Conservation (phyloP, 2,329 filamentous ascomycete species). For the Pezicula neosporulosa region DNA sequence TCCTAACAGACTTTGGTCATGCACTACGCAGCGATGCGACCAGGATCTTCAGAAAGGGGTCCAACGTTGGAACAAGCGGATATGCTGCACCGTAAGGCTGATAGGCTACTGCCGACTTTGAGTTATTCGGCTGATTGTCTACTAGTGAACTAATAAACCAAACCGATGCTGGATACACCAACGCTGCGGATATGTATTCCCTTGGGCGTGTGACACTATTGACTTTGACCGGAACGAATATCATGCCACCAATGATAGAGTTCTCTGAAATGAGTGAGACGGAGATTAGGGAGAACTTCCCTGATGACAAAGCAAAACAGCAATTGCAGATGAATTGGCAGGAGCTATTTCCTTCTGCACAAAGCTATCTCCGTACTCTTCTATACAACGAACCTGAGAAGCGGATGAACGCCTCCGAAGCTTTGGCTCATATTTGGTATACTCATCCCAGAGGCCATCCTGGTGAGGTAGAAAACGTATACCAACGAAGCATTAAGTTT, state of each 20-base stretch:
- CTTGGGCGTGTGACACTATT: conserved; percentile 24
- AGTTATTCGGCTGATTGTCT: conserved; percentile 3
- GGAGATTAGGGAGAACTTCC: not conserved
- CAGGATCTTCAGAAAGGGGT: conserved; percentile 18
- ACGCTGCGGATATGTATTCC: conserved; percentile 27
- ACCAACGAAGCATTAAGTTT: conserved; percentile 16
- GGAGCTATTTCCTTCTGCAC: conserved; percentile 20
- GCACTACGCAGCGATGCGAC: conserved; percentile 13
- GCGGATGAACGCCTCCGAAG: conserved; percentile 31
- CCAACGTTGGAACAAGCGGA: conserved; percentile 25
- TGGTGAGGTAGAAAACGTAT: conserved; percentile 21
- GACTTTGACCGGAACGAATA: conserved; percentile 21
- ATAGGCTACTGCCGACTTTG: not conserved
- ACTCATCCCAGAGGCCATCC: conserved; percentile 19
- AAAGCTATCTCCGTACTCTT: conserved; percentile 32
- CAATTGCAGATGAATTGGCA: conserved; percentile 1
- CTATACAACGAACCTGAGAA: conserved; percentile 26
- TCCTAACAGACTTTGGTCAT: conserved; percentile 30
- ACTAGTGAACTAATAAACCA: conserved; percentile 17
- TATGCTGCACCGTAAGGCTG: conserved; percentile 27
- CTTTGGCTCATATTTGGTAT: conserved; percentile 34
- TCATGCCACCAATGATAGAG: not conserved
- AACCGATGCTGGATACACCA: conserved; percentile 20
- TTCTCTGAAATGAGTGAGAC: not conserved
- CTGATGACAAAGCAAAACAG: not conserved